These are phyloP conservation scores for Asterella californica DNA, from an alignment of 225 moss, liverwort and hornwort species.

Conservation along the genomic window DNA sequence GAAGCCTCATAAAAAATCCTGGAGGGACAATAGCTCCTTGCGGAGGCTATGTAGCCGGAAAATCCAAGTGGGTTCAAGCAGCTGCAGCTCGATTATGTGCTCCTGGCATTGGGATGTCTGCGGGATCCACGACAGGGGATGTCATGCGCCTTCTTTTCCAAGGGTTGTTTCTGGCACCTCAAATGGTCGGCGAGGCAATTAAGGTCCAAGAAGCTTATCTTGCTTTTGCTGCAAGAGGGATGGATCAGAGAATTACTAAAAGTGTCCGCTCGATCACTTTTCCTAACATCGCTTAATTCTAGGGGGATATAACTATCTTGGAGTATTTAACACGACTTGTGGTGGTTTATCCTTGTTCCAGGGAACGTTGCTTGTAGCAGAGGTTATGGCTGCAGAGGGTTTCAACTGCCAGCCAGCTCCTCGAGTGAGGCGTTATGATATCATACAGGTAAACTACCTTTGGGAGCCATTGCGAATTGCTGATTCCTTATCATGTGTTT, in stretches of 20 bases:
- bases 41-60: constrained; percentile 90
- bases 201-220: constrained; percentile 46
- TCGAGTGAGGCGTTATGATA: constrained; percentile 73
- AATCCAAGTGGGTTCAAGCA: constrained; percentile 77
- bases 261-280: no score
- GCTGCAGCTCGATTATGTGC: constrained; percentile 85
- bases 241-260: background rate
- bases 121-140: constrained; percentile 85
- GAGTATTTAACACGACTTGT: background rate
- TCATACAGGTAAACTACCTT: constrained; percentile 66
- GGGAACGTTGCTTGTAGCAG: constrained; percentile 81
- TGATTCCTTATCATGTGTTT: no score
- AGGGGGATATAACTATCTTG: background rate
- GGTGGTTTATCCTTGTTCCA: constrained; percentile 20
- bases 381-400: constrained; percentile 94
- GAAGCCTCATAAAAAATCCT: constrained; percentile 93
- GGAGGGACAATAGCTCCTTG: constrained; percentile 93
- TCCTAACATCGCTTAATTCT: no score
- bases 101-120: constrained; percentile 80
- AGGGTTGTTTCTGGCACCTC: constrained; percentile 89
- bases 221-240: background rate
- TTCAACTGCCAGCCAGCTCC: constrained; percentile 81
- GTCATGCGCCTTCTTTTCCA: constrained; percentile 86
- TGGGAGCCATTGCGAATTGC: no score
- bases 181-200: constrained; percentile 95